Base-by-base conservation (phyloP, 2,329 filamentous ascomycete species). In the Colletotrichum karsti region DNA sequence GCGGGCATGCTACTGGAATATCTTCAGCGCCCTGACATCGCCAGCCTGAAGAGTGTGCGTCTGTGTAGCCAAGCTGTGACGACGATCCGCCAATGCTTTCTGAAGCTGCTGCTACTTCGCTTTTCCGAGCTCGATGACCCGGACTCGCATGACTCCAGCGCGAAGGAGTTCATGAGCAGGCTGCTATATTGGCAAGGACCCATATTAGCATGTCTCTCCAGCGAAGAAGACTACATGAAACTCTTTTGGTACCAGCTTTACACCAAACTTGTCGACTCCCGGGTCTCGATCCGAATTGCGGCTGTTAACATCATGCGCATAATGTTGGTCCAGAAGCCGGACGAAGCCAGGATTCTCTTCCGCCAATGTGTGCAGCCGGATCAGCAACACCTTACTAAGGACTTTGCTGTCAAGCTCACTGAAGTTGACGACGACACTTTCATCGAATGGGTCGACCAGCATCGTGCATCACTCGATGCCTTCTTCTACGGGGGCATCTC, bases 141-240 rank as follows among this genome's bases (percentile, higher is more conserved):
- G 1, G 84, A 89, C 59, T 84, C 83, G 2, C 81, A 86, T 3
- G 88, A 92, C 64, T 77, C 81, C 7, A 90, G 93, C 53, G 89
- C 90, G 1, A 86, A 92, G 26, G 83, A 87, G 1, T 94, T 97
- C 65, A 88, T 99, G 78, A 88, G 93, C 67, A 95, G 94, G 76
- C 89, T 99, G 73, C 90, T 93, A 0, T 98, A 98, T 78, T 99
- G 96, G 96, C 96, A 98, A 77, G 94, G 93, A 20, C 93, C 97
- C 18, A 90, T 99, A 15, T 83, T 99, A 15, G 91, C 91, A 2
- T 90, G 91, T 4, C 89, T 96, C 15, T 92, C 93, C 3, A 85
- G 88, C 7, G 94, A 97, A 48, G 89, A 93, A n/a, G 91, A 93
- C 9, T 93, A 93, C 74, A 87, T 98, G 74, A 92, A 92, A 70